Percentiles rank a stretch among this genome's conserved stretches.
These are phyloP conservation scores for Metschnikowia henanensis DNA, from an alignment of 805 yeast genomes.

Conservation along the genomic window DNA sequence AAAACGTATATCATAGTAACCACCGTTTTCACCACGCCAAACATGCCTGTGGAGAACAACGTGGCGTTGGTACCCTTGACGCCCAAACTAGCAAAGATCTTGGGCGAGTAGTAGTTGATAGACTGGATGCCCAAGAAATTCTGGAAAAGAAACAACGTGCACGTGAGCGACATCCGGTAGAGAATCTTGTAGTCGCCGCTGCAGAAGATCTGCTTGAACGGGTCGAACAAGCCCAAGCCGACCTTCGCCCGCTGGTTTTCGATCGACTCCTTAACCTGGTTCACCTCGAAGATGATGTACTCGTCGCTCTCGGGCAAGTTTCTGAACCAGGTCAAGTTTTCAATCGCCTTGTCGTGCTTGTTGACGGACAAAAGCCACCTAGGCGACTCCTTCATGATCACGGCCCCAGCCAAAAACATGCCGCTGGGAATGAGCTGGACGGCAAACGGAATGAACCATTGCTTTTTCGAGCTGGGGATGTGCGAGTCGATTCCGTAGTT, in stretches of 20 bases:
- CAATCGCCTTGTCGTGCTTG: slow-evolving; percentile 31
- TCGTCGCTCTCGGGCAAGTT: slow-evolving; percentile 34
- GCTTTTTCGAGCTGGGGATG: slow-evolving; percentile 25
- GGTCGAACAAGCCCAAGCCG: slow-evolving; percentile 37
- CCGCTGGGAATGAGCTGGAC: slow-evolving; percentile 39
- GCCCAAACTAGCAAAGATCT: slow-evolving; percentile 35
- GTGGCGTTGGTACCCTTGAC: slow-evolving; percentile 38
- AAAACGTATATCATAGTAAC: slow-evolving; percentile 35
- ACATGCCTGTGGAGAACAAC: slow-evolving; percentile 40
- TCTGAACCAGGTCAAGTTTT: slow-evolving; percentile 36
- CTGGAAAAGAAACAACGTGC: slow-evolving; percentile 35
- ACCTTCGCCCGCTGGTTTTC: slow-evolving; percentile 29
- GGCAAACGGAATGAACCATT: slow-evolving; percentile 43
- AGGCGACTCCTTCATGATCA: slow-evolving; percentile 36
- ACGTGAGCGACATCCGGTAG: slow-evolving; percentile 31
- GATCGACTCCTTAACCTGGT: slow-evolving; percentile 35
- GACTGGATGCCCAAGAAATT: slow-evolving; percentile 42
- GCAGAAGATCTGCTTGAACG: slow-evolving; percentile 31
- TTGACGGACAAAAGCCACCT: slow-evolving; percentile 37
- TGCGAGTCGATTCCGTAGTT: slow-evolving; percentile 33
- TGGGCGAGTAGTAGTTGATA: slow-evolving; percentile 40
- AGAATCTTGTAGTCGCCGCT: slow-evolving; percentile 25
- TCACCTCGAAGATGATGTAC: slow-evolving; percentile 35
- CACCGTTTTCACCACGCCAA: slow-evolving; percentile 39
- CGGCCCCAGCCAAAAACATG: slow-evolving; percentile 31